These are phyloP conservation scores for Colletotrichum cereale DNA, from an alignment of 2,329 filamentous ascomycete species.

Conservation along the genomic window DNA sequence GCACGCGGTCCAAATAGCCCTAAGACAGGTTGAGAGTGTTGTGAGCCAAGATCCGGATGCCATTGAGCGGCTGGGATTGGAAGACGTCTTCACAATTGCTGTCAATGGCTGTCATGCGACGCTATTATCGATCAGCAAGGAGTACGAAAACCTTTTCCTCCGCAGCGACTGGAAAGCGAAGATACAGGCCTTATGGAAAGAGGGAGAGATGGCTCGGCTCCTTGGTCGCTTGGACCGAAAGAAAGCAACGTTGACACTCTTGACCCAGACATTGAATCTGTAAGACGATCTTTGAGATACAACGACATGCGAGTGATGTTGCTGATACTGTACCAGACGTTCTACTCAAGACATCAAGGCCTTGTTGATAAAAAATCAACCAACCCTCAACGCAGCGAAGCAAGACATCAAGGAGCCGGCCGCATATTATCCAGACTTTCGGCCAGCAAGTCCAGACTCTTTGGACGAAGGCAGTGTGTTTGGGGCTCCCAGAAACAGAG, in stretches of 20 bases:
- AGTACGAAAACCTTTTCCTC: constrained; percentile 31
- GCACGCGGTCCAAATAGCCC: constrained; percentile 32
- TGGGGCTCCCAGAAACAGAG: constrained; percentile 1
- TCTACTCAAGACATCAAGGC: constrained; percentile 37
- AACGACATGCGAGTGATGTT: no score
- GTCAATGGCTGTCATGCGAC: constrained; percentile 38
- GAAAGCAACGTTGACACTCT: constrained; percentile 31
- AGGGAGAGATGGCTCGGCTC: constrained; percentile 31
- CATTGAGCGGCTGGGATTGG: constrained; percentile 24
- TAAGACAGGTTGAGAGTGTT: constrained; percentile 32
- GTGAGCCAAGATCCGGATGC: constrained; percentile 29
- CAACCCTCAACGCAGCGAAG: constrained; percentile 21
- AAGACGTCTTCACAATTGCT: constrained; percentile 33
- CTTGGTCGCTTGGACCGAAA: constrained; percentile 31
- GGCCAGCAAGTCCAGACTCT: background rate
- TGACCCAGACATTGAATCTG: constrained; percentile 37
- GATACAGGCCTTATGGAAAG: constrained; percentile 29
- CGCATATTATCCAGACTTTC: background rate
- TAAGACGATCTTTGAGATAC: background rate
- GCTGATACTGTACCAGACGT: constrained; percentile 3
- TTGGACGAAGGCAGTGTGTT: constrained; percentile 1
- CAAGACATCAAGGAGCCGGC: constrained; percentile 23
- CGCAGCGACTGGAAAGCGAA: constrained; percentile 29
- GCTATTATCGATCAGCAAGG: constrained; percentile 28
- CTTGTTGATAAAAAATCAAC: constrained; percentile 9